These are phyloP conservation scores for Microbotryum scabiosae DNA, from an alignment of 1,284 basidiomycete genomes.

Conservation along the genomic window DNA sequence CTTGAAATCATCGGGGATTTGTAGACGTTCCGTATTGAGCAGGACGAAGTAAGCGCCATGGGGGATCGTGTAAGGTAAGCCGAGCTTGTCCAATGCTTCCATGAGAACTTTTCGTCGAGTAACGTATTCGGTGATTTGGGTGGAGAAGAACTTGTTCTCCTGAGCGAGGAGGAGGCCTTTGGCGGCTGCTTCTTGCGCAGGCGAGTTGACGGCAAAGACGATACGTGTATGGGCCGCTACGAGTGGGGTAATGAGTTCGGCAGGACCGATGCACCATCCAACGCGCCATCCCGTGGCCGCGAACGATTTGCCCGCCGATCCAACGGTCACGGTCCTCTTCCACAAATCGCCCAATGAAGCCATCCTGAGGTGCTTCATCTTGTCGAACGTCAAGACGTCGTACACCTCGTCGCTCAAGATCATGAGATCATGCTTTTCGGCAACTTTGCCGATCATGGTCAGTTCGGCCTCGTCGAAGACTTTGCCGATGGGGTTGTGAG, in stretches of 20 bases:
- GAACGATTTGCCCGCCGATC: conserved; percentile 71
- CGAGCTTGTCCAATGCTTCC: conserved; percentile 71
- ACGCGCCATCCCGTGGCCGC: conserved; percentile 97
- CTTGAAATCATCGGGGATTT: conserved; percentile 73
- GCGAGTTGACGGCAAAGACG: conserved; percentile 53
- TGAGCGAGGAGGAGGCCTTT: conserved; percentile 69
- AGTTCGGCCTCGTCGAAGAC: conserved; percentile 81
- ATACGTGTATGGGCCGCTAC: conserved; percentile 87
- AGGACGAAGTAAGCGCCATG: conserved; percentile 85
- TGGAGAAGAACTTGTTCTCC: conserved; percentile 68
- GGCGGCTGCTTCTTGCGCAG: conserved; percentile 70
- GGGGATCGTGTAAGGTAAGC: conserved; percentile 76
- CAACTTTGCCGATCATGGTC: conserved; percentile 70
- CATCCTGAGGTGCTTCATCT: conserved; percentile 79
- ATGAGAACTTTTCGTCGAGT: conserved; percentile 68
- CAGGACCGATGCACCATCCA: conserved; percentile 87
- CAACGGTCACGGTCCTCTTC: conserved; percentile 80
- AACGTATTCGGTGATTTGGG: conserved; percentile 66
- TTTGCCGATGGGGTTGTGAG: conserved; percentile 58
- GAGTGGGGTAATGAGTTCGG: conserved; percentile 72
- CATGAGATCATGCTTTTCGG: conserved; percentile 84
- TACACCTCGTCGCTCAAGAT: conserved; percentile 98
- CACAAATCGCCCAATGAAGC: conserved; percentile 70
- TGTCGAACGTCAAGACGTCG: conserved; percentile 85
- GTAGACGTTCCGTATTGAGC: conserved; percentile 49